phyloP scores from a whole-genome alignment of 768 basidiomycete species.

The Clavulina sp. region DNA sequence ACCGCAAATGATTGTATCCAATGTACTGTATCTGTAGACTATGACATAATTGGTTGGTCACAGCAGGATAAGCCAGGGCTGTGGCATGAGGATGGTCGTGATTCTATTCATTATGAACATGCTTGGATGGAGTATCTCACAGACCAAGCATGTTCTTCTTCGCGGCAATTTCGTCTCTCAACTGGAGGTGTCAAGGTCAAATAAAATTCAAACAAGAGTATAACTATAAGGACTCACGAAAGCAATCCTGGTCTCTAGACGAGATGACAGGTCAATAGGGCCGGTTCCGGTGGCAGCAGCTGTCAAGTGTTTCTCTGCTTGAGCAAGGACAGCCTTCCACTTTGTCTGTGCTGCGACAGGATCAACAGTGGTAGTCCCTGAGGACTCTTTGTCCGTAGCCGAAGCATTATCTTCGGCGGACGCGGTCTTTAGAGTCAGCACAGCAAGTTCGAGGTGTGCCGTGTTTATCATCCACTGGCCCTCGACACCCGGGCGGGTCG shows the following conservation, averaged over 20 bases:
- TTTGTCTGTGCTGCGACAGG: neutral
- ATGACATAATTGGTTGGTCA: too few relatives aligned
- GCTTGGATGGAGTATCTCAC: too few relatives aligned
- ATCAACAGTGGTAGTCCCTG: neutral
- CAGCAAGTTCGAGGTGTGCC: slow-evolving; percentile 11
- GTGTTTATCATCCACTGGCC: slow-evolving; percentile 5
- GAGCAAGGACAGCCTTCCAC: slow-evolving; percentile 3
- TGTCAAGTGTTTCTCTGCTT: slow-evolving; percentile 4
- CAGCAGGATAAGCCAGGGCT: too few relatives aligned
- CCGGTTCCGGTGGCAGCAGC: neutral
- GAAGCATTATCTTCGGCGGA: neutral
- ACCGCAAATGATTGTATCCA: too few relatives aligned
- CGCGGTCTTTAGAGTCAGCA: slow-evolving; percentile 7
- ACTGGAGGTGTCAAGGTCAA: neutral
- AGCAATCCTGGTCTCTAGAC: slow-evolving; percentile 9
- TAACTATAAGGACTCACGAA: slow-evolving; percentile 8
- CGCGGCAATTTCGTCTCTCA: neutral
- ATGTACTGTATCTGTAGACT: too few relatives aligned
- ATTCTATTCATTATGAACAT: too few relatives aligned
- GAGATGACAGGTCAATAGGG: slow-evolving; percentile 8
- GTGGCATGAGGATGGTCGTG: too few relatives aligned
- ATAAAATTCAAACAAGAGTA: too few relatives aligned
- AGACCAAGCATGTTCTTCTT: neutral
- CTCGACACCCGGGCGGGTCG: neutral
- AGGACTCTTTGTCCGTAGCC: neutral